A percentile compares a stretch with the other conserved stretches of the same genome.
Evolutionary conservation across 2,329 filamentous ascomycete species (phyloP).

Genomic region (Lachnellula occidentalis): DNA sequence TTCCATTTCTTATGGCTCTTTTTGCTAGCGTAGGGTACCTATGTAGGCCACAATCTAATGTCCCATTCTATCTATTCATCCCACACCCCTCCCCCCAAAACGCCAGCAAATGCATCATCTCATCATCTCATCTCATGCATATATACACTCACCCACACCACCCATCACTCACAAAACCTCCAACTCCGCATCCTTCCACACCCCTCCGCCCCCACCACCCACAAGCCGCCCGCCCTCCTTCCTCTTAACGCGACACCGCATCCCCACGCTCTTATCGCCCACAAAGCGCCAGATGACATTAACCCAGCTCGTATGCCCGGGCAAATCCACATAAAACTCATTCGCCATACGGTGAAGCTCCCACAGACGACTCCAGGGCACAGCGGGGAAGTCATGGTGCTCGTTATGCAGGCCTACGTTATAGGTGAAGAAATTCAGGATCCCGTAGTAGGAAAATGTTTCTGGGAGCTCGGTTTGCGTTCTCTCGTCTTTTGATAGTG

Average conservation of each 20-base stretch:
- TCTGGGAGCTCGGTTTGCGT: slow-evolving; percentile 66
- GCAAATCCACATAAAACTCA: slow-evolving; percentile 89
- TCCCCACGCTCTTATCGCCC: slow-evolving; percentile 78
- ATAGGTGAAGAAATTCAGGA: slow-evolving; percentile 87
- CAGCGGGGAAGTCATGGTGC: slow-evolving; percentile 96
- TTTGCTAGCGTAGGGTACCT: no score
- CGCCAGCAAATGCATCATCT: background rate
- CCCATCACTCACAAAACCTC: slow-evolving; percentile 42
- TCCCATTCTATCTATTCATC: background rate
- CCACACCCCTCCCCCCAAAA: background rate
- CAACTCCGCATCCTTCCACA: slow-evolving; percentile 66
- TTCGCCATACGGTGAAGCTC: slow-evolving; percentile 71
- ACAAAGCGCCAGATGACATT: slow-evolving; percentile 96
- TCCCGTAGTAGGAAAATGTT: slow-evolving; percentile 95
- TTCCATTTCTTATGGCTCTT: no score
- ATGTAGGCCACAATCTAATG: background rate
- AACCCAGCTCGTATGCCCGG: slow-evolving; percentile 83
- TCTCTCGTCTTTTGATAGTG: slow-evolving; percentile 48
- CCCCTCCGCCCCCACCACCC: slow-evolving; percentile 39
- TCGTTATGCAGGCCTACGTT: slow-evolving; percentile 98
- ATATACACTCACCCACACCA: background rate
- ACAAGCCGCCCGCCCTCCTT: slow-evolving; percentile 66
- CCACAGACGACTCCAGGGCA: slow-evolving; percentile 87
- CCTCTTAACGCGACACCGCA: slow-evolving; percentile 90
- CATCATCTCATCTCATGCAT: background rate